Evolutionary conservation across 2,329 filamentous ascomycete species (phyloP), one percentile per base, ranked within the genome.

Genomic region (Bipolaris cookei): DNA sequence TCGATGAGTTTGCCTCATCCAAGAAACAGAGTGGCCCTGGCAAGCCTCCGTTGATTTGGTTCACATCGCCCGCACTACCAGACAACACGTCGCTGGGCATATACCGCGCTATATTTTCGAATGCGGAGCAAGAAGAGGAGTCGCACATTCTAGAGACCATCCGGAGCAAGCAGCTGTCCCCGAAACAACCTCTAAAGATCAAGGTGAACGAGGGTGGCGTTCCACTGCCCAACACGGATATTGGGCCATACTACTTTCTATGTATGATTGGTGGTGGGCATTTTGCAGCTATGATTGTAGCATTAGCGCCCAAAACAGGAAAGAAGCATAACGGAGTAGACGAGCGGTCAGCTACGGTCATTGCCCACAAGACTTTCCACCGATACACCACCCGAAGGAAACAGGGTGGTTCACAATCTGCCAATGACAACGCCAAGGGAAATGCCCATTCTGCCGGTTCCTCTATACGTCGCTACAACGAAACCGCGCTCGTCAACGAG

Each of bases 261-360:
- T 98, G 93, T 77, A 99, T 99, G 95, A 96, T 99, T 48, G 95
- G 95, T 21, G 95, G 95, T 58, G 95, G 95, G 0, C 95, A 99
- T 75, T 99, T 99, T 72, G 95, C 95, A 0, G 95, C 91, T 48
- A 98, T 98, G 93, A 83, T 98, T 10, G 90, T 99, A 10, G 92
- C 92, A 0, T 83, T 98, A 3, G 87, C 91, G 0, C 93, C 95
- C 0, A 90, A 92, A 61, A 81, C 90, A 51, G 85, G 86, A 35
- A 94, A 91, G 72, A 86, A 86, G 50, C 81, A 82, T 3, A 81
- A 85, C 11, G 90, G 90, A 0, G 83, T 89, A 1, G 85, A 96
- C 72, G 92, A 96, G 64, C 85, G 91, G 51, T 90, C 96, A 70
- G 92, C 94, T 5, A 90, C 89, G 0, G 91, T 98, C 0, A 83